Conservation (phyloP, 768 basidiomycete genomes). For the Hemileccinum rubropunctum region DNA sequence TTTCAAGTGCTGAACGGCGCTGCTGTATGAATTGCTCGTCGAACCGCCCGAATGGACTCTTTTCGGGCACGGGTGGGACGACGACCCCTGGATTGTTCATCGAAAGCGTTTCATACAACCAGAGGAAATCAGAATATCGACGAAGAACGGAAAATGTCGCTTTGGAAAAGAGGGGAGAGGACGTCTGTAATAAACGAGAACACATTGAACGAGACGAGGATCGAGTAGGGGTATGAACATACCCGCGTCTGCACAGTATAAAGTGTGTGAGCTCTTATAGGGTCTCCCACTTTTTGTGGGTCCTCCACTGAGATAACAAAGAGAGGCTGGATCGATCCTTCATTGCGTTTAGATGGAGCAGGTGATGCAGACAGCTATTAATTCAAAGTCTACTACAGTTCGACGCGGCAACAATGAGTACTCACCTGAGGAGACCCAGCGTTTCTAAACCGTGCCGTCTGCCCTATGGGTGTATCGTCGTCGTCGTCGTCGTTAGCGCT, state of each 20-base stretch:
- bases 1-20: slow-evolving; percentile 78
- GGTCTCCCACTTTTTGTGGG: slow-evolving; percentile 96
- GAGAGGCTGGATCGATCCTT: slow-evolving; percentile 59
- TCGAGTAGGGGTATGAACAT: slow-evolving; percentile 20
- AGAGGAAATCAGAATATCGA: slow-evolving; percentile 97
- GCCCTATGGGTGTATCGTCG: slow-evolving; percentile 65
- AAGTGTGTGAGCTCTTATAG: slow-evolving; percentile 90
- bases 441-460: slow-evolving; percentile 35
- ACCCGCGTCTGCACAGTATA: slow-evolving; percentile 94
- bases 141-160: slow-evolving; percentile 88
- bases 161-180: slow-evolving; percentile 80
- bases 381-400: not conserved
- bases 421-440: slow-evolving; percentile 26
- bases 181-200: slow-evolving; percentile 53
- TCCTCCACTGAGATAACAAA: slow-evolving; percentile 93
- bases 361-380: slow-evolving; percentile 17
- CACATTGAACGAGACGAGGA: not conserved
- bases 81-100: slow-evolving; percentile 95
- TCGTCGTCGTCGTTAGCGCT: slow-evolving; percentile 46
- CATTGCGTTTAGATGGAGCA: slow-evolving; percentile 18
- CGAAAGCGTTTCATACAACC: slow-evolving; percentile 89
- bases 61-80: slow-evolving; percentile 95
- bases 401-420: not conserved
- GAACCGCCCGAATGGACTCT: slow-evolving; percentile 91
- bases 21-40: slow-evolving; percentile 90